Percentiles rank a stretch among this genome's conserved stretches.
Evolutionary conservation across 352 stramenopile species (phyloP).

Genomic region (Globisporangium rhizosaccharum): DNA sequence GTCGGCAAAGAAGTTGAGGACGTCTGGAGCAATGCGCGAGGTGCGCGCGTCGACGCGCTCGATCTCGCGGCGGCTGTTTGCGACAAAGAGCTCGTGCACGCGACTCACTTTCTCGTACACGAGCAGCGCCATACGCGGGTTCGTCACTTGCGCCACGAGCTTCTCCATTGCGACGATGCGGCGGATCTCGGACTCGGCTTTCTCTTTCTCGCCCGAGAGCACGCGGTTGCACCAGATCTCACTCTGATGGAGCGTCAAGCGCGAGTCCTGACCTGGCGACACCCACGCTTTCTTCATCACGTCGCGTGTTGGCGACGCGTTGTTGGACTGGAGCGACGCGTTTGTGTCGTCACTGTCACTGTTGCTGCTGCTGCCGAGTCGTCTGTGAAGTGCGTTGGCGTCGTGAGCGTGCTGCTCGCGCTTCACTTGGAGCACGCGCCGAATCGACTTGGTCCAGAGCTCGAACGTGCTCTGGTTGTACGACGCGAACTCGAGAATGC

Average conservation of each 20-base stretch:
- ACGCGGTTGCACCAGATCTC: conserved; percentile 85
- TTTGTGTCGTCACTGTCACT: neutral
- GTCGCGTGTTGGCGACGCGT: conserved; percentile 9
- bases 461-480: conserved; percentile 82
- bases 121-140: conserved; percentile 72
- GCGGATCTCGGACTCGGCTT: conserved; percentile 76
- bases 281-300: conserved; percentile 38
- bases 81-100: conserved; percentile 81
- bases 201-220: conserved; percentile 73
- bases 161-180: conserved; percentile 85
- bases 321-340: conserved; percentile 11
- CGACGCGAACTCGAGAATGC: conserved; percentile 73
- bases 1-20: conserved; percentile 81
- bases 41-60: conserved; percentile 44
- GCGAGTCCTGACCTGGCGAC: conserved; percentile 77
- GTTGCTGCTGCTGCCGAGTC: neutral
- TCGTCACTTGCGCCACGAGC: conserved; percentile 72
- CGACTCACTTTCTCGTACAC: conserved; percentile 87
- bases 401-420: conserved; percentile 30
- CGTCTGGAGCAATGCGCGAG: conserved; percentile 37
- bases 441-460: conserved; percentile 81
- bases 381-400: conserved; percentile 6
- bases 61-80: conserved; percentile 75
- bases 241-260: conserved; percentile 77
- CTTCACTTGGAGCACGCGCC: conserved; percentile 55